A percentile compares a stretch with the other conserved stretches of the same genome.
These are phyloP conservation scores for Nitzschia sp. DNA, from an alignment of 108 stramenopile species.

Conservation along the genomic window DNA sequence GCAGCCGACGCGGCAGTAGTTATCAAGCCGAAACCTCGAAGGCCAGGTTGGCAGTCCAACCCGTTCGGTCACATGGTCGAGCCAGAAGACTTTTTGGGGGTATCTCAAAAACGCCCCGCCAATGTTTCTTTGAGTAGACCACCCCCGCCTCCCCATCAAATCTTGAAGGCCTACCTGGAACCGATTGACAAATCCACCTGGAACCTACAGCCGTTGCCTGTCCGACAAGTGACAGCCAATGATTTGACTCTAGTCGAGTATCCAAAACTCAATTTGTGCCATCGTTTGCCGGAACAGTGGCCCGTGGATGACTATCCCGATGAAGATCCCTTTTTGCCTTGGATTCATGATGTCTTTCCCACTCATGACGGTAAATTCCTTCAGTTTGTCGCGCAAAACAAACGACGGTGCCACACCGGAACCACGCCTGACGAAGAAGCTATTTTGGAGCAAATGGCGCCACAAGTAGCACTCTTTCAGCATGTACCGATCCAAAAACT, in stretches of 20 bases:
- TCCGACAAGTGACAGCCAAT: constrained; percentile 26
- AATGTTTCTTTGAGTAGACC: too few species aligned
- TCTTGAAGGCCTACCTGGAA: constrained; percentile 48
- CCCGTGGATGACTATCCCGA: constrained; percentile 74
- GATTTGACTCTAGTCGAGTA: constrained; percentile 9
- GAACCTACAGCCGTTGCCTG: constrained; percentile 44
- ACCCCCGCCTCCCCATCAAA: too few species aligned
- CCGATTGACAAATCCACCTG: constrained; percentile 35
- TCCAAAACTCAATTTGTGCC: constrained; percentile 42
- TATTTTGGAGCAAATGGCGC: constrained; percentile 51
- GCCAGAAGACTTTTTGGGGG: too few species aligned
- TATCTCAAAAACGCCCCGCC: too few species aligned
- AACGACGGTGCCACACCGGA: constrained; percentile 71
- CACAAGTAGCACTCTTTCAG: constrained; percentile 82
- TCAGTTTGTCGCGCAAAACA: constrained; percentile 89
- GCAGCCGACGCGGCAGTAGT: too few species aligned
- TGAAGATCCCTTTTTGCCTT: constrained; percentile 85
- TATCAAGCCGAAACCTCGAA: too few species aligned
- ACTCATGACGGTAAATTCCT: constrained; percentile 74
- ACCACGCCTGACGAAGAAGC: constrained; percentile 27
- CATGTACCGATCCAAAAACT: constrained; percentile 57
- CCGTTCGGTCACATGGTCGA: too few species aligned
- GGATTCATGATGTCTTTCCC: constrained; percentile 93
- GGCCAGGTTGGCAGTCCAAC: too few species aligned
- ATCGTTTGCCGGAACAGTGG: constrained; percentile 56